Percentiles rank a stretch among this genome's conserved stretches.
Conservation (phyloP, 225 moss, liverwort and hornwort genomes). For the Sphagnum contortum region DNA sequence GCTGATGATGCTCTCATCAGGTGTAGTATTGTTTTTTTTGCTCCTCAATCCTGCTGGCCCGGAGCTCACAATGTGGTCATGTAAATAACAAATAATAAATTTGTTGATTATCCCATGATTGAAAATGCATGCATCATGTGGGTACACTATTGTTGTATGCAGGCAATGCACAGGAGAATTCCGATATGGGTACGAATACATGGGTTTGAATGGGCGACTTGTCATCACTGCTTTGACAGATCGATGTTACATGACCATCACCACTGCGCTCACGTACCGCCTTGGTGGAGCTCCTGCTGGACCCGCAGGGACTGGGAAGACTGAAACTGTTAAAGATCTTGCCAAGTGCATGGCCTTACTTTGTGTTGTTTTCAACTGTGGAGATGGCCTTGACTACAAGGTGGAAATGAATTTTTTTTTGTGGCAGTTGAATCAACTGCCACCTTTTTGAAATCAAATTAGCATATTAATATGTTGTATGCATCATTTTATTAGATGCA, state of each 20-base stretch:
- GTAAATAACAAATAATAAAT: neutral
- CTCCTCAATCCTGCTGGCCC: no score
- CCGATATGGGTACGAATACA: conserved; percentile 75
- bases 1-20: conserved; percentile 62
- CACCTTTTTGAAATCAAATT: no score
- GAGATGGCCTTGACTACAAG: conserved; percentile 43
- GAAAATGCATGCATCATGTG: neutral
- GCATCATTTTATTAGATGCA: no score
- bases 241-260: conserved; percentile 13
- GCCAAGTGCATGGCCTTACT: conserved; percentile 28
- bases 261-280: conserved; percentile 11
- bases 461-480: no score
- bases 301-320: conserved; percentile 29
- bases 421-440: no score
- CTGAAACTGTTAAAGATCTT: conserved; percentile 23
- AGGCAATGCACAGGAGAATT: conserved; percentile 82
- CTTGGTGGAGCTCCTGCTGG: conserved; percentile 18
- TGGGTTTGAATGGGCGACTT: conserved; percentile 71
- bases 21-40: conserved; percentile 8
- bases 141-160: conserved; percentile 1
- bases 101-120: neutral
- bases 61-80: no score
- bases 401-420: conserved; percentile 7
- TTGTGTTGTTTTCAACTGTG: conserved; percentile 37
- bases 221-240: conserved; percentile 18